phyloP scores from a whole-genome alignment of 2,329 filamentous ascomycete species.

The Elsinoe batatas region DNA sequence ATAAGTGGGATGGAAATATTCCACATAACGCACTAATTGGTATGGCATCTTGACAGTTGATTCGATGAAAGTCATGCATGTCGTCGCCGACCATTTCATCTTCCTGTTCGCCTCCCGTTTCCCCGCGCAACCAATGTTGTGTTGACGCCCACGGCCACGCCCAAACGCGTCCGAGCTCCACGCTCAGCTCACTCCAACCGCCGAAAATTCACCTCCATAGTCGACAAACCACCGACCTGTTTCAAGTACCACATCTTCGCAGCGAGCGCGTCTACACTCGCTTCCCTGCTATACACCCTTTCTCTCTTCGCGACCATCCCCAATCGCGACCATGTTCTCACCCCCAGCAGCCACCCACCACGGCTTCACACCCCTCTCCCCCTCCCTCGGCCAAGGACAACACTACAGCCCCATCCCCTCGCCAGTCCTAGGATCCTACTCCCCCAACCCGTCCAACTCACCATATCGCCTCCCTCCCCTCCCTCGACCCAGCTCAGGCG shows the following conservation, averaged over 20 bases:
- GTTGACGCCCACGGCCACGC: background rate
- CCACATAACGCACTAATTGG: no score
- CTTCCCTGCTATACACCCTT: background rate
- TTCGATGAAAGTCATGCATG: no score
- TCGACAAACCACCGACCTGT: background rate
- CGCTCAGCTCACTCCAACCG: conserved; percentile 1
- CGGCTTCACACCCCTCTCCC: background rate
- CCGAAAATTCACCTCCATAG: background rate
- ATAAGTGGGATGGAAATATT: no score
- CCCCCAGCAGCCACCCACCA: background rate
- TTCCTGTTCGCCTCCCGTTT: background rate
- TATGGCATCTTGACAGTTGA: no score
- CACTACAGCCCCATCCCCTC: background rate
- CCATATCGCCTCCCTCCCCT: conserved; percentile 24
- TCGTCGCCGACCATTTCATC: background rate
- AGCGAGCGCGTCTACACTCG: background rate
- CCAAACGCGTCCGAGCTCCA: background rate
- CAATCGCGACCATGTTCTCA: conserved; percentile 2
- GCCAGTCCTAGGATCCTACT: background rate
- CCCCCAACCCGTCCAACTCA: conserved; percentile 36
- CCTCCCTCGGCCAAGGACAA: background rate
- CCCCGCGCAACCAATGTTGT: conserved; percentile 11
- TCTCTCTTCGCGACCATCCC: background rate
- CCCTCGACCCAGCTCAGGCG: conserved; percentile 26
- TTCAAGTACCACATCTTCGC: background rate